Base-by-base conservation (phyloP, 2,329 filamentous ascomycete genomes). In the Aspergillus udagawae region DNA sequence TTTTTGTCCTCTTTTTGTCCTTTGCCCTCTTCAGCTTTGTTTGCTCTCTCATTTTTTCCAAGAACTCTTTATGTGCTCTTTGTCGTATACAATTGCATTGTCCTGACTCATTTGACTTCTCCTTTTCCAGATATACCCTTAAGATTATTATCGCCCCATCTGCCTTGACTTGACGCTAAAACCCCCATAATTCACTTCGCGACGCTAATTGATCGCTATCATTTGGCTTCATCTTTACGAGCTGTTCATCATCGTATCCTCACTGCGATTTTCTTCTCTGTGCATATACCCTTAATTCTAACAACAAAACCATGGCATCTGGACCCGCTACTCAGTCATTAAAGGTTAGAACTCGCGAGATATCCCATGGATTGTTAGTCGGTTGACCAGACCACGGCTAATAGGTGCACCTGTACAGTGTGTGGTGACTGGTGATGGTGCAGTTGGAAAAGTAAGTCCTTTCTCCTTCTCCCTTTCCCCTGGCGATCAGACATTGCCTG, bases 391-490 rank as follows among this genome's bases (percentile, higher is more conserved):
- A 68, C 66, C 64, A 62, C 51, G 62, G 68, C 72, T 76, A 73
- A 79, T 71, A 64, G 66, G 74, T 73, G 70, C 67, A 54, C 44
- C 44, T 51, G 10, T 68, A 61, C 70, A 97, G 92, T 99, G 94
- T 77, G 94, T 99, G 75, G 94, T 99, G 73, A 97, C 94, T 63
- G 94, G 94, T 80, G 94, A 99, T 78, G 94, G 94, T 90, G 94
- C 94, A 75, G 94, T 99, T 70, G 94, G 94, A 79, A 99, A 99
- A 86, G 92, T 96, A 79, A 78, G 81, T 75, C 56, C 21, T 57
- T 60, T 45, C 51, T 57, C 55, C 58, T 29, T 50, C 35, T 52
- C 53, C 51, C 57, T 53, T 52, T 52, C 38, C 52, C 32, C 51
- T 38, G 25, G 17, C 45, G 23, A 38, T 28, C 32, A 27, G 44